phyloP scores from a whole-genome alignment of 495 filamentous ascomycete species.

The Penicillium crystallinum region DNA sequence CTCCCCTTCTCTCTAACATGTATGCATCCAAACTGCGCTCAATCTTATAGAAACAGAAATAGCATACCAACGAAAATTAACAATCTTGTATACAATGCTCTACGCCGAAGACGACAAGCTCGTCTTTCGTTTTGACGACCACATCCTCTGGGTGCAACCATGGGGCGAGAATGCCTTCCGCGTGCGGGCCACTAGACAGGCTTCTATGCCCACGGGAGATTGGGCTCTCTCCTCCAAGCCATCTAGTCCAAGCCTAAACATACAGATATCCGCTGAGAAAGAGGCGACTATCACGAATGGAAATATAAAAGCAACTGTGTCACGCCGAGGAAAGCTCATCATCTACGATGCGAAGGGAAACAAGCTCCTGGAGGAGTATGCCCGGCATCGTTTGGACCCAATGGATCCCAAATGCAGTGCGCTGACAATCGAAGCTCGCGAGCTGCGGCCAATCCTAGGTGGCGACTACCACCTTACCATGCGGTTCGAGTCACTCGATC shows the following conservation, averaged over 20 bases:
- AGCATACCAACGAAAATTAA: neutral
- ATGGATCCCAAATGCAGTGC: slow-evolving; percentile 52
- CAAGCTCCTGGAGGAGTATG: slow-evolving; percentile 52
- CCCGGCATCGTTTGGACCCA: slow-evolving; percentile 46
- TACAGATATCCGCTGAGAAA: slow-evolving; percentile 21
- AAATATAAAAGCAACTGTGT: slow-evolving; percentile 45
- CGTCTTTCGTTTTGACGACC: slow-evolving; percentile 47
- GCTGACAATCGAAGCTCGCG: slow-evolving; percentile 47
- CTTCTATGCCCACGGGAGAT: slow-evolving; percentile 44
- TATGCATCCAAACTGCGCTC: neutral
- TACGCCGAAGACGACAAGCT: slow-evolving; percentile 35
- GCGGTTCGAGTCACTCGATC: slow-evolving; percentile 47
- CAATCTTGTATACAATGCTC: slow-evolving; percentile 32
- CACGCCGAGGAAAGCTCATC: slow-evolving; percentile 45
- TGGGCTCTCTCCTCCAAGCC: slow-evolving; percentile 45
- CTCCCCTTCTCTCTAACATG: neutral
- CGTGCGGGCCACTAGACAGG: slow-evolving; percentile 47
- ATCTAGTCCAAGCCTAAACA: slow-evolving; percentile 5
- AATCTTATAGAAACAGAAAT: neutral
- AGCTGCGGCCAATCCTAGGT: slow-evolving; percentile 49
- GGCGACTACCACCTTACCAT: slow-evolving; percentile 49
- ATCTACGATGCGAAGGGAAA: slow-evolving; percentile 41
- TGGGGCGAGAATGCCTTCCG: slow-evolving; percentile 52
- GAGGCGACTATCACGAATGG: slow-evolving; percentile 47
- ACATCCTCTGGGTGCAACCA: slow-evolving; percentile 50